Percentiles rank a stretch among this genome's conserved stretches.
Evolutionary conservation across 2,329 filamentous ascomycete species (phyloP).

Genomic region (Epichloe scottii): DNA sequence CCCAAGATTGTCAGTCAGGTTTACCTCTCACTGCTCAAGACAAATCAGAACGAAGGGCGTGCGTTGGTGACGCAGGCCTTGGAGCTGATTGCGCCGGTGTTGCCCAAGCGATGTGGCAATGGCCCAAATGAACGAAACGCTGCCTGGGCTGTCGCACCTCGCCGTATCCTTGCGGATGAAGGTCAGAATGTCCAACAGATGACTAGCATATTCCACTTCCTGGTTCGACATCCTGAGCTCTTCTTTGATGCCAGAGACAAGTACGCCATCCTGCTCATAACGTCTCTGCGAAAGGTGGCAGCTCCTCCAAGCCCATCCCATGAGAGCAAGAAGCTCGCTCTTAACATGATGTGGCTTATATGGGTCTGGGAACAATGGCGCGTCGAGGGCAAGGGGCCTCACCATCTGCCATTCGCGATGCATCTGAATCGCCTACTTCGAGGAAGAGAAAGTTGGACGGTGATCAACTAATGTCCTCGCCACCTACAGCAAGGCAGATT

Average conservation of each 20-base stretch:
- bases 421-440: slow-evolving; percentile 58
- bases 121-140: slow-evolving; percentile 59
- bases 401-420: slow-evolving; percentile 17
- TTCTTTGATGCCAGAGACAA: slow-evolving; percentile 94
- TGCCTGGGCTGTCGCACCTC: slow-evolving; percentile 79
- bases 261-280: slow-evolving; percentile 79
- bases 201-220: slow-evolving; percentile 93
- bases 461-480: slow-evolving; percentile 39
- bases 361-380: slow-evolving; percentile 87
- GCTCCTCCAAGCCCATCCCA: slow-evolving; percentile 71
- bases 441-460: slow-evolving; percentile 69
- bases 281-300: slow-evolving; percentile 78
- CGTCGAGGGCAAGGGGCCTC: slow-evolving; percentile 44
- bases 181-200: slow-evolving; percentile 91
- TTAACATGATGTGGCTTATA: slow-evolving; percentile 83
- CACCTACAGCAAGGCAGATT: slow-evolving; percentile 32
- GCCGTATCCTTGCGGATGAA: slow-evolving; percentile 86
- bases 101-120: slow-evolving; percentile 72
- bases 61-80: slow-evolving; percentile 86
- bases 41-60: slow-evolving; percentile 89
- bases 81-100: slow-evolving; percentile 85
- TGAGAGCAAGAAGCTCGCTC: slow-evolving; percentile 80
- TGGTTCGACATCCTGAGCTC: slow-evolving; percentile 80
- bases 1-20: slow-evolving; percentile 93
- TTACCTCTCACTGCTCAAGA: slow-evolving; percentile 79